Evolutionary conservation across 2,329 filamentous ascomycete species (phyloP), one percentile per base, ranked within the genome.

Genomic region (Xylaria sp.): DNA sequence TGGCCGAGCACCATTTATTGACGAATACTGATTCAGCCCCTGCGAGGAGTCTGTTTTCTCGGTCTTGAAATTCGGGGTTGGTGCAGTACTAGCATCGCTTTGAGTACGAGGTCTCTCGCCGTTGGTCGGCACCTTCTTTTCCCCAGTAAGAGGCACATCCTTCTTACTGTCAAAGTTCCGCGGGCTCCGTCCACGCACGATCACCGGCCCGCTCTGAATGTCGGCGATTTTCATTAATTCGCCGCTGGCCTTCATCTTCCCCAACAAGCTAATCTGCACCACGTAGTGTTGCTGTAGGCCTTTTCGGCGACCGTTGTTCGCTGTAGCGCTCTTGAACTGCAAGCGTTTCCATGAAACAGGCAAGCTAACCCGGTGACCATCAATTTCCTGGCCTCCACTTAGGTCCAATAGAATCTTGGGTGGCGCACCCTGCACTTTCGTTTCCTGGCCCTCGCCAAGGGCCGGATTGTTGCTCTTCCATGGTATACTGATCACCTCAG

Each of bases 251-350:
- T 87, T 84, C n/a, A 93, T 83, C 62, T 92, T 95, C 23, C 92
- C 94, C 44, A 96, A 83, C 10, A 97, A 86, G 79, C 91, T 94
- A 67, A 98, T 89, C 69, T 93, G 90, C 57, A 98, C 92, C 1
- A 97, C 87, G 78, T 97, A 98, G 79, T 97, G 94, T 79, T 98
- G 95, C 78, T 98, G 95, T 56, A 97, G 83, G 72, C 97, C 95
- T 81, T 97, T 97, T 73, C 95, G 88, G 63, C 95, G 89, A 13
- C 95, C 95, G 77, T 98, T 98, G 79, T 98, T 98, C 59, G 95
- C 95, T 0, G 95, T 98, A 1, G 95, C 95, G 74, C 97, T 96
- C 76, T 97, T 93, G 80, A 98, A 98, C 79, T 98, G 95, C 66
- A 98, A 82, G 63, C 95, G 86, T 80, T 97, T 97, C 95, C 95